These are phyloP conservation scores for Albizia julibrissin DNA, from an alignment of 306 rosid species.

Conservation along the genomic window DNA sequence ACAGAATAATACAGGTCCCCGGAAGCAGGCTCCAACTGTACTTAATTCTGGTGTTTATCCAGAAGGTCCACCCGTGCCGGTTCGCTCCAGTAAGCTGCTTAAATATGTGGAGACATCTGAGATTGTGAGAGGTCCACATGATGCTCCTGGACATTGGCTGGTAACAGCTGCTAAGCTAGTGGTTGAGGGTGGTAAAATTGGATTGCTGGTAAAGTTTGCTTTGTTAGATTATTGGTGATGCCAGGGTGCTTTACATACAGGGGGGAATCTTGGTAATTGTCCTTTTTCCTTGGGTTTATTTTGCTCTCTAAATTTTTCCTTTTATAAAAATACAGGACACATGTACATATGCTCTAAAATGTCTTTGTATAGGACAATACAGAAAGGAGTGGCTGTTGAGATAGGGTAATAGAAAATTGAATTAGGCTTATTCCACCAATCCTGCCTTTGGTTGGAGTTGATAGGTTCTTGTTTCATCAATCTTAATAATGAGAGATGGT, in stretches of 20 bases:
- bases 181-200: constrained; percentile 74
- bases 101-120: constrained; percentile 79
- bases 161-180: constrained; percentile 89
- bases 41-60: constrained; percentile 91
- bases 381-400: constrained; percentile 41
- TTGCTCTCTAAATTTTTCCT: constrained; percentile 20
- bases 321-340: constrained; percentile 19
- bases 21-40: constrained; percentile 67
- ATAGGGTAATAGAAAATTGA: constrained; percentile 34
- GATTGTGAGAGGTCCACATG: constrained; percentile 89
- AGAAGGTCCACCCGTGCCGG: constrained; percentile 76
- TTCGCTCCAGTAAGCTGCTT: constrained; percentile 64
- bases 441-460: constrained; percentile 2
- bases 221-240: constrained; percentile 74
- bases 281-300: constrained; percentile 30
- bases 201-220: constrained; percentile 85
- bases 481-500: neutral
- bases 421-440: constrained; percentile 20
- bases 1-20: constrained; percentile 53
- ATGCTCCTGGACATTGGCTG: constrained; percentile 93
- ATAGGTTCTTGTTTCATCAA: neutral
- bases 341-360: constrained; percentile 30
- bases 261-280: constrained; percentile 15
- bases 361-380: constrained; percentile 47
- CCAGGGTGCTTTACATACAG: constrained; percentile 27